Evolutionary conservation across 441 rosid genomes (phyloP), one percentile per base, ranked within the genome.

Genomic region (Monsonia emarginata): DNA sequence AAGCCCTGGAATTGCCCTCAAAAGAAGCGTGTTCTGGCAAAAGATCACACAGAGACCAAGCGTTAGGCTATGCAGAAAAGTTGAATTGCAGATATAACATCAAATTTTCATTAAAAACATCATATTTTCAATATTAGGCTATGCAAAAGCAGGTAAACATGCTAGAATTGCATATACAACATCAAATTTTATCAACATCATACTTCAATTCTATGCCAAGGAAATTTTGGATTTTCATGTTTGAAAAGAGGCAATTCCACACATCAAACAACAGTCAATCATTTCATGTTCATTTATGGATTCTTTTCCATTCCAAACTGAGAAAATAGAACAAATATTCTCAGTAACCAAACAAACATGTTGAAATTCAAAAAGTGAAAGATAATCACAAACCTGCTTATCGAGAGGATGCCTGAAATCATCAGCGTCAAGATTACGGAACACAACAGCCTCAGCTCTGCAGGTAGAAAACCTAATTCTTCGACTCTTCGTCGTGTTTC

Each of bases 351-450:
- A 32, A 32, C 38, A 36, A 36, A 36, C 11, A 9, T 36, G 7
- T 36, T 36, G 40, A 13, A 3, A 31, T 11, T 9, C 14, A n/a
- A 4, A 10, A 60, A 21, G 19, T 62, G 10, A 3, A 27, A 7
- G 10, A 36, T 36, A 36, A 36, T 36, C 26, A 1, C 40, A 0
- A 22, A 91, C 98, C 96, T 92, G 96, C 58, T 87, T 87, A 76
- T 93, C 97, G 2, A 90, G 82, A 67, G 97, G 96, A 74, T 90
- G 98, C 11, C 97, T 81, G 56, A 93, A 90, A 79, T 90, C 98
- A 82, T 93, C 98, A 21, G 96, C 96, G 56, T 93, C 97, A 58
- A 93, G 98, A 65, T 88, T 80, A 46, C 89, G 88, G 73, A 93
- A 87, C 75, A 83, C 82, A 21, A 85, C 75, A 56, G 83, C 76